Base-by-base conservation (phyloP, 2,329 filamentous ascomycete genomes). In the Fusarium sp. region DNA sequence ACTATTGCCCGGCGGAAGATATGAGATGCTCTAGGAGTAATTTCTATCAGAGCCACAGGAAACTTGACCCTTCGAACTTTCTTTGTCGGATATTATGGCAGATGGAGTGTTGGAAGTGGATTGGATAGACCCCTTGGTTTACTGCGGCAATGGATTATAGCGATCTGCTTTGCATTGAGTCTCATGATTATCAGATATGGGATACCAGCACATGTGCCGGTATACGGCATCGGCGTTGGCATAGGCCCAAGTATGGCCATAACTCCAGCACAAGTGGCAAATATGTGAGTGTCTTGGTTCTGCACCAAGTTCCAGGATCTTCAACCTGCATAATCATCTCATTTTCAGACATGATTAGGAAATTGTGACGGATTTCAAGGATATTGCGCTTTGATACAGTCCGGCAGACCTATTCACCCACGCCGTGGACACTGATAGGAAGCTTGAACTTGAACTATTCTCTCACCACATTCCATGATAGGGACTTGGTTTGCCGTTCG, bases 331-430 rank as follows among this genome's bases (percentile, higher is more conserved):
- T n/a, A 18, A 11, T n/a, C n/a, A 7, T 17, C 18, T 43, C 10
- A n/a, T 5, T 13, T n/a, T 9, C 10, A 51, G n/a, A 13, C 4
- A n/a, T 14, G 1, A 15, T 23, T n/a, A 33, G 15, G 31, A 14
- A 11, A 33, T 33, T 15, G 23, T 17, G 27, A 17, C 15, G n/a
- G 35, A 27, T 21, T 35, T 23, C 31, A 13, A 10, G 25, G 15
- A 25, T 20, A 8, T 5, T 21, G 8, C 36, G 58, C 48, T 47
- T 56, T 56, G 57, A 56, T 46, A 35, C 23, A 35, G 23, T 35
- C 8, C 18, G n/a, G n/a, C n/a, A 18, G 18, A 46, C 9, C 45
- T 35, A 29, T 45, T 40, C 13, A n/a, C 39, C 41, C n/a, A 33
- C 6, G 39, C 9, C n/a, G 4, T 42, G 36, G 11, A 23, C 5